These are phyloP conservation scores for Abrus pulchellus DNA, from an alignment of 306 rosid species.

Conservation along the genomic window DNA sequence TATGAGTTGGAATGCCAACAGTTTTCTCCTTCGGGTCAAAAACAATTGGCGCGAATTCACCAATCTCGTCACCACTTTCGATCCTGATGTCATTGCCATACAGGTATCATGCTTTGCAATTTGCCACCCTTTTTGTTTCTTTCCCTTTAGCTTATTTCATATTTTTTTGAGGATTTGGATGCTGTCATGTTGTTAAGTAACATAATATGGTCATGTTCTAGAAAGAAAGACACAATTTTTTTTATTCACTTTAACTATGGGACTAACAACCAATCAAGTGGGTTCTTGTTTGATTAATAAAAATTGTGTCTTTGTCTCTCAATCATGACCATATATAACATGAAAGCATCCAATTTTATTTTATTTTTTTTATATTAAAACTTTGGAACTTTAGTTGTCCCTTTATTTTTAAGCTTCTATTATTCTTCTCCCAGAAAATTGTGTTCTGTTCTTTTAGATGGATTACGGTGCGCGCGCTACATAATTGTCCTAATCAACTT, in stretches of 20 bases:
- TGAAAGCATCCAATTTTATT: too few relatives aligned
- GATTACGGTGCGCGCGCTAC: background rate
- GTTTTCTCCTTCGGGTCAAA: constrained; percentile 85
- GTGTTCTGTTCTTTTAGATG: background rate
- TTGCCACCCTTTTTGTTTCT: background rate
- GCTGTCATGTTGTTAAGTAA: too few relatives aligned
- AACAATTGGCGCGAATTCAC: constrained; percentile 81
- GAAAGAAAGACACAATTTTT: too few relatives aligned
- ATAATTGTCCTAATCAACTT: constrained; percentile 7
- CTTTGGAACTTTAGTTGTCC: constrained; percentile 1
- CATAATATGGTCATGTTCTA: too few relatives aligned
- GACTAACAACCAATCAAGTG: too few relatives aligned
- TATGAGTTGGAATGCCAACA: constrained; percentile 96
- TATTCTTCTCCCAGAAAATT: background rate
- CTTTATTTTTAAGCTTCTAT: background rate
- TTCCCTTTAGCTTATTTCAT: background rate
- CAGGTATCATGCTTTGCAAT: constrained; percentile 57
- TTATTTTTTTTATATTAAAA: background rate
- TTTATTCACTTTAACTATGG: too few relatives aligned
- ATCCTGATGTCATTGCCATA: constrained; percentile 88
- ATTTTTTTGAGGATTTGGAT: background rate
- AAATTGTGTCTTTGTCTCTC: too few relatives aligned
- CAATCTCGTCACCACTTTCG: constrained; percentile 65
- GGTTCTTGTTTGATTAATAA: too few relatives aligned
- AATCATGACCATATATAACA: too few relatives aligned